Evolutionary conservation across 257 asterid genomes (phyloP).

Genomic region (Mitragyna speciosa): DNA sequence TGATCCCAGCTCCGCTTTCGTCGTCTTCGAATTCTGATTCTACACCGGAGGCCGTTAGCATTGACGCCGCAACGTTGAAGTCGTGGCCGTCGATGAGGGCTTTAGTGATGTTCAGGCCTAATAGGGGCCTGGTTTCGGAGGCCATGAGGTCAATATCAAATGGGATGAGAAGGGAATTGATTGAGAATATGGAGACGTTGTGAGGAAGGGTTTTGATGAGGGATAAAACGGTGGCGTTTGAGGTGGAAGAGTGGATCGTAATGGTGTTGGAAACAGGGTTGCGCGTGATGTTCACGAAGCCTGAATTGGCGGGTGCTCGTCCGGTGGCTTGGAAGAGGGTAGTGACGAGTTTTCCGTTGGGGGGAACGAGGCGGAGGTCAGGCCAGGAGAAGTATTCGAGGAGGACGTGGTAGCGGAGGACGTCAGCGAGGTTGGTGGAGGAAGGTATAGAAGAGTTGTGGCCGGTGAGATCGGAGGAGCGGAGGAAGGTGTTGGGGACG

Average conservation of each 20-base stretch:
- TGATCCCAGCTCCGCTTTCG: constrained; percentile 85
- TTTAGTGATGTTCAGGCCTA: constrained; percentile 74
- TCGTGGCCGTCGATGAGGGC: constrained; percentile 73
- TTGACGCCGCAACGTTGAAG: constrained; percentile 85
- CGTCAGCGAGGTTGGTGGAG: constrained; percentile 53
- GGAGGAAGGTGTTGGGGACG: constrained; percentile 65
- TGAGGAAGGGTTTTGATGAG: constrained; percentile 49
- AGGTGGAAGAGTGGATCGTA: constrained; percentile 50
- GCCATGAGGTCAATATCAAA: constrained; percentile 66
- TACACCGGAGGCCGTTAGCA: constrained; percentile 79
- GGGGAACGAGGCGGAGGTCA: constrained; percentile 63
- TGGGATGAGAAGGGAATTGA: constrained; percentile 57
- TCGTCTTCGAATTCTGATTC: constrained; percentile 72
- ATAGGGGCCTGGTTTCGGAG: constrained; percentile 75
- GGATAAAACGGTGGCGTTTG: constrained; percentile 71
- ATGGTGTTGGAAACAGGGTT: constrained; percentile 35
- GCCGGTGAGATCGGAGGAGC: constrained; percentile 32
- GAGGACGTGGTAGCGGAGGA: constrained; percentile 83
- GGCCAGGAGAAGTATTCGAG: constrained; percentile 61
- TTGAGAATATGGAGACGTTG: constrained; percentile 54
- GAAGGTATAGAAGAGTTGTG: constrained; percentile 28
- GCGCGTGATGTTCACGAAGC: constrained; percentile 64
- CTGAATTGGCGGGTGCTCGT: constrained; percentile 58
- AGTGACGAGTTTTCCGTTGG: constrained; percentile 55
- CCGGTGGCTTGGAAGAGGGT: constrained; percentile 79